phyloP scores from a whole-genome alignment of 371 early-diverging fungal genomes.

The Apophysomyces sp. region DNA sequence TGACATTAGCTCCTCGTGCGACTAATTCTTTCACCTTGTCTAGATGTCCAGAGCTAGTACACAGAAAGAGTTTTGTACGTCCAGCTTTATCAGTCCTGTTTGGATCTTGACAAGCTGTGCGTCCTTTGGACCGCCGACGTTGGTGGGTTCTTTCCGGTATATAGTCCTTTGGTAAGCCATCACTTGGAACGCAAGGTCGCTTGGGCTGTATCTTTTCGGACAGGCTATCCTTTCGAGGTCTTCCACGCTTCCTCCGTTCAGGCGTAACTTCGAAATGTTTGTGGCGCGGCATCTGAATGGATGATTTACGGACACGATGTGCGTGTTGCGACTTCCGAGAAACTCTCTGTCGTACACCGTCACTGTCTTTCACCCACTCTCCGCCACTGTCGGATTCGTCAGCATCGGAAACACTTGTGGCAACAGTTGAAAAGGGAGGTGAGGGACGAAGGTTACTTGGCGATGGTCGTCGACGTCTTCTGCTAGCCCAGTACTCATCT shows the following conservation, averaged over 20 bases:
- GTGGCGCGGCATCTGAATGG: not conserved
- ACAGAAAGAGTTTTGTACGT: conserved; percentile 55
- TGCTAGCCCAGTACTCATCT: conserved; percentile 11
- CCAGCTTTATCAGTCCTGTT: conserved; percentile 61
- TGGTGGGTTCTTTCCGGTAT: not conserved
- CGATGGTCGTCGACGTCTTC: conserved; percentile 13
- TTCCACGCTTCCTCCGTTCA: conserved; percentile 8
- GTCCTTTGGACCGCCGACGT: conserved; percentile 18
- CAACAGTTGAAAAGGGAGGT: conserved; percentile 8
- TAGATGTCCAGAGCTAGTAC: conserved; percentile 50
- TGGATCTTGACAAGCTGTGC: conserved; percentile 33
- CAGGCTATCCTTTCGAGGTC: conserved; percentile 10
- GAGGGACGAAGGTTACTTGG: conserved; percentile 3
- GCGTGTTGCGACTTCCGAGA: not conserved
- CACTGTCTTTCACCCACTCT: not conserved
- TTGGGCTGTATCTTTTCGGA: not conserved
- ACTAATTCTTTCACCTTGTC: conserved; percentile 44
- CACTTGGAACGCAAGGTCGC: not conserved
- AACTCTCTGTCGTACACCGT: not conserved
- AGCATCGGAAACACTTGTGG: conserved; percentile 8
- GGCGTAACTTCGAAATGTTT: not conserved
- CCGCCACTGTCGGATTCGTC: conserved; percentile 10
- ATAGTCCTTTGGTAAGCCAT: not conserved
- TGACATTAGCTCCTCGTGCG: conserved; percentile 53
- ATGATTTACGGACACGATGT: not conserved